Base-by-base conservation (phyloP, 257 asterid species). In the Galeopsis tetrahit region DNA sequence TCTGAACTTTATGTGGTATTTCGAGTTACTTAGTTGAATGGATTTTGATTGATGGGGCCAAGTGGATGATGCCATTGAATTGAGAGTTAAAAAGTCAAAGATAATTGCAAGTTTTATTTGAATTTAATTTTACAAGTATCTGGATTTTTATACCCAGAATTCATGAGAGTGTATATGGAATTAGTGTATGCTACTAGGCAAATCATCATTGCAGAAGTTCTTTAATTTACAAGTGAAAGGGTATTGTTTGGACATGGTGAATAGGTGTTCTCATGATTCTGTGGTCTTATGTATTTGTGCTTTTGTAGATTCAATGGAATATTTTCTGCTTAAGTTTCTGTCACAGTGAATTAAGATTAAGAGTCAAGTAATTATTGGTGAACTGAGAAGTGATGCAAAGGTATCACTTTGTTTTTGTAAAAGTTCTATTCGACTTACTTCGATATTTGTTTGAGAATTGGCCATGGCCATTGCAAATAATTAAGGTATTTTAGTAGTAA, bases 91-190 rank as follows among this genome's bases (percentile, higher is more conserved):
- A n/a, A n/a, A n/a, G n/a, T n/a, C n/a, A n/a, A n/a, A n/a, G n/a
- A n/a, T n/a, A n/a, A n/a, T n/a, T n/a, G n/a, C n/a, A n/a, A n/a
- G 62, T 39, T 59, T 49, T 35, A 3, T 10, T 7, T 42, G 13
- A 57, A 57, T 48, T 36, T 14, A 6, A 53, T 21, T 53, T 53
- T 17, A 53, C 13, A 21, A 10, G 56, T 49, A n/a, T 49, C 1
- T 49, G n/a, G 8, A 49, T n/a, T 49, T 13, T 49, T 49, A 1
- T 49, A 49, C 28, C 63, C 62, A 63, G 60, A 76, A 53, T 46
- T 69, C 14, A 13, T 9, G 31, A 8, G 34, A 43, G 68, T 69
- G 2, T n/a, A n/a, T n/a, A n/a, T n/a, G 31, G 9, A n/a, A 17
- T 44, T 44, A 10, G 51, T 8, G 51, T 44, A 8, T 14, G 57